Base-by-base conservation (phyloP, 1,284 basidiomycete species). In the Waitea zeae region DNA sequence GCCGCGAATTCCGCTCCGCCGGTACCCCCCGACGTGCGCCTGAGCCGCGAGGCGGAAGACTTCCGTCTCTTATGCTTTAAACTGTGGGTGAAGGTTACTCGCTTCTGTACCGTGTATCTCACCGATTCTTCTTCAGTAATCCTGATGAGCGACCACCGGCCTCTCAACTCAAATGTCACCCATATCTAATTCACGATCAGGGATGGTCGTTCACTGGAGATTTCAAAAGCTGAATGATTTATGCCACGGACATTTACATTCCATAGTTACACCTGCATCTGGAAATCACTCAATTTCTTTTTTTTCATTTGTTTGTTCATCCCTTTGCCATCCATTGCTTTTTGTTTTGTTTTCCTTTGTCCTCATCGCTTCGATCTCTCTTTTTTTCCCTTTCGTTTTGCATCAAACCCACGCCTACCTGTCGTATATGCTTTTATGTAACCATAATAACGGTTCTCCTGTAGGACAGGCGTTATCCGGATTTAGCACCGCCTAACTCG, bases 11-110 rank as follows among this genome's bases (percentile, higher is more conserved):
- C 76, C 42, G 77, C 83, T 15, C 95, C 95, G 3, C 90, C 93
- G 2, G 68, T 98, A 5, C 95, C 95, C 0, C 62, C 72, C 7
- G 83, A 88, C 41, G 73, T 95, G 27, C 56, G 65, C 4, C 58
- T 97, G 24, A 76, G 79, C 14, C 59, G 69, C 9, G 63, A 77
- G 36, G 90, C 86, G 6, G 68, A 82, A 40, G 83, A 93, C 50
- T 97, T 98, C 53, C 66, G 93, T 44, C 64, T 68, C 44, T 75
- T 76, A 50, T 97, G 95, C 55, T 90, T 98, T 49, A 80, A 86
- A 5, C 79, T 87, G 84, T 84, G 48, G 46, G 79, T 57, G 14
- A 11, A 37, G 36, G 35, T 17, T 22, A 32, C 33, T 19, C 31
- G 33, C 22, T 13, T 29, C 38, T 17, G 30, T 31, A 28, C 12